A percentile compares a stretch with the other conserved stretches of the same genome.
These are phyloP conservation scores for Solanum gandarillasii DNA, from an alignment of 257 asterid genomes.

Conservation along the genomic window DNA sequence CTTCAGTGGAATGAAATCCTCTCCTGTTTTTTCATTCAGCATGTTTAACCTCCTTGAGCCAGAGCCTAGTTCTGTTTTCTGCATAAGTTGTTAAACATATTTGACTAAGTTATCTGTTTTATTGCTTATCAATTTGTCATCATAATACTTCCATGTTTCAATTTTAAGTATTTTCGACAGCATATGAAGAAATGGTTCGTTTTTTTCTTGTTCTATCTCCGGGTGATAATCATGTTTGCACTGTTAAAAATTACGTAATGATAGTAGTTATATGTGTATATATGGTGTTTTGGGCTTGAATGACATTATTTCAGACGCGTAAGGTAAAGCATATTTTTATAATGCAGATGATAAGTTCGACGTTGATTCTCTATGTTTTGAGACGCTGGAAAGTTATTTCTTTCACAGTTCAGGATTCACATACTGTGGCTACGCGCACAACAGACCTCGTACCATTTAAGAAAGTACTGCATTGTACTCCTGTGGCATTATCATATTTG, in stretches of 20 bases:
- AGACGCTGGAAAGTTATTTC: slow-evolving; percentile 3
- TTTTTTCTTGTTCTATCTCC: not conserved
- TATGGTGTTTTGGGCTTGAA: not conserved
- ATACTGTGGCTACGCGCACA: not conserved
- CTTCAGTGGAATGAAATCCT: not conserved
- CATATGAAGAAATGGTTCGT: not conserved
- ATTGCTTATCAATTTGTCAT: not conserved
- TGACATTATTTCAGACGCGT: not conserved
- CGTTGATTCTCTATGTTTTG: slow-evolving; percentile 8
- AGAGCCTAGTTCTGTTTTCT: not conserved
- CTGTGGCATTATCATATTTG: slow-evolving; percentile 12
- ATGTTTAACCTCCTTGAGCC: not conserved
- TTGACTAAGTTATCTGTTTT: not conserved
- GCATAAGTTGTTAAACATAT: not conserved
- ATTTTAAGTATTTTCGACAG: not conserved
- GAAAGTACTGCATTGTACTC: slow-evolving; percentile 1
- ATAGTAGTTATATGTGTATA: not conserved
- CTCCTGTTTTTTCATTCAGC: not conserved
- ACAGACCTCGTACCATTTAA: not conserved
- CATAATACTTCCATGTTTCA: not conserved
- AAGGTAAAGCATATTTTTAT: not conserved
- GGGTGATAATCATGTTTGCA: not conserved
- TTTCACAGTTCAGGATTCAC: slow-evolving; percentile 4
- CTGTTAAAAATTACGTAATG: not conserved
- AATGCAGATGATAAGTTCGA: slow-evolving; percentile 10